Base-by-base conservation (phyloP, 352 stramenopile genomes). In the Pythium coloratum region DNA sequence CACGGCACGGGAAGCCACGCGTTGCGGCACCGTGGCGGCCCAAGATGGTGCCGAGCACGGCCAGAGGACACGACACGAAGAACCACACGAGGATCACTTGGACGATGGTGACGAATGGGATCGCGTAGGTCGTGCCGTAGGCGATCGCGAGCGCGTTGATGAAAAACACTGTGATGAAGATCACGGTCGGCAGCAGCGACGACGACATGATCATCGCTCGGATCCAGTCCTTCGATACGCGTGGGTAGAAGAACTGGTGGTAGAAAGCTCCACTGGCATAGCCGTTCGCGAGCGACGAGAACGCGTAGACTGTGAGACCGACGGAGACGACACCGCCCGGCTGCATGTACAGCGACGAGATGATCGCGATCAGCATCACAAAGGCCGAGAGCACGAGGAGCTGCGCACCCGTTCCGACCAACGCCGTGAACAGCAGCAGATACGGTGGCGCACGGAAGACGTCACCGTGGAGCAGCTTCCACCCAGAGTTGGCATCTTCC, bases 71-170 rank as follows among this genome's bases (percentile, higher is more conserved):
- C 28, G 94, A 98, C 20, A 99, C 90, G 72, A 99, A 98, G 66
- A 98, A 90, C 96, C 97, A 99, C 24, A 99, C 90, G 30, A 98
- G 86, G 55, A 98, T 92, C 16, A 99, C 84, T 72, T 94, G 86
- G 5, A 96, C 78, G 36, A 95, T 94, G 32, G 86, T 93, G 53
- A 91, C 82, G 59, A 92, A 94, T 49, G 86, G 84, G 55, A 95
- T 93, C 42, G 90, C 86, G 66, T 93, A 93, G 47, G 88, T 96
- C 42, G 85, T 95, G 20, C 84, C 90, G 58, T 94, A 96, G 26
- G 80, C 70, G 9, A 96, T 77, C 0, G 88, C 88, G 8, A 95
- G 63, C 16, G 86, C 81, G 64, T 95, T 96, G 77, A 97, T 94
- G 65, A 93, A 94, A 72, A 96, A 96, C 26, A 97, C 81, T 26